Base-by-base conservation (phyloP, 768 basidiomycete species). In the Boletus reticulatus region DNA sequence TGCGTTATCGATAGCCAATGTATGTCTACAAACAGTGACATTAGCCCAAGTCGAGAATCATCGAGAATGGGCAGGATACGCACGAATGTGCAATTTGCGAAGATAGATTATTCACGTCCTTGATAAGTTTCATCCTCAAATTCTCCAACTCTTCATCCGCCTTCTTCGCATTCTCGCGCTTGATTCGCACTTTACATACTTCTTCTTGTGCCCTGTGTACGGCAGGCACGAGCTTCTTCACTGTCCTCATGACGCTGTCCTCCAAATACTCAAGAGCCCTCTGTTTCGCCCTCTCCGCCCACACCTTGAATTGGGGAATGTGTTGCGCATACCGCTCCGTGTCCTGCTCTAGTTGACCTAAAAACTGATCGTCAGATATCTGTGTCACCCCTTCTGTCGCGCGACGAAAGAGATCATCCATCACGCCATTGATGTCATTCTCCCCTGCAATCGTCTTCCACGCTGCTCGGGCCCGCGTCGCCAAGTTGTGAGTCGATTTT, bases 101-200 rank as follows among this genome's bases (percentile, higher is more conserved):
- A 10, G 65, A 69, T 16, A 43, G 12, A 1, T 6, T 10, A 19
- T 69, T 69, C 12, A 71, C 13, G 6, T 55, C 39, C 14, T 41
- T 41, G 48, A 69, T 71, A 10, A 69, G 27, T 4, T 48, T 8
- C 11, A 45, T 9, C 29, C 67, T 67, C 16, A 67, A 6, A 14
- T 29, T 46, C 1, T 39, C 10, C 6, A 27, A 50, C 1, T 69
- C 58, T 41, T 57, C 53, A 0, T 57, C 48, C 13, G 56, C 63
- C 0, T 14, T 32, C 12, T 27, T 20, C 20, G 52, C 11, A 0
- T 37, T 17, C 7, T 61, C 58, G 11, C 14, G 39, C 19, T 41
- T 43, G 41, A 61, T 54, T 7, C 12, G 32, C 8, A 34, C 43
- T 3, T 0, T 24, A 38, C 52, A 60, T 0, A 48, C 56, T 0